Conservation (phyloP, 495 filamentous ascomycete genomes). For the Cercophora sp. region DNA sequence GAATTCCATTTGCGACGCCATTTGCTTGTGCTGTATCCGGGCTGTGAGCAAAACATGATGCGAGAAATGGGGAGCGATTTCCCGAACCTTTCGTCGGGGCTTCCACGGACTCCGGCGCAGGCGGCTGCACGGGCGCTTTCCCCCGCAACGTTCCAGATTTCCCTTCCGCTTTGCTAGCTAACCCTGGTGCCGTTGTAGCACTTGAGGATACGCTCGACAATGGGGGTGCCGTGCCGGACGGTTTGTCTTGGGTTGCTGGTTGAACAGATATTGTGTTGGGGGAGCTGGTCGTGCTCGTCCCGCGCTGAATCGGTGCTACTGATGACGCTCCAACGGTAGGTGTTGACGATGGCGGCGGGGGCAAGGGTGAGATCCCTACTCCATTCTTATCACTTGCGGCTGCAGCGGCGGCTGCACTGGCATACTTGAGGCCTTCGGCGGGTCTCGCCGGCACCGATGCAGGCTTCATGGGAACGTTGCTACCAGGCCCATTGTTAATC, state of each 20-base stretch:
- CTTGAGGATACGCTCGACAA: constrained; percentile 22
- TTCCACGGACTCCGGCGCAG: constrained; percentile 15
- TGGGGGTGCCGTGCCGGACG: constrained; percentile 18
- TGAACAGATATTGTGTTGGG: constrained; percentile 38
- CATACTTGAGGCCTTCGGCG: constrained; percentile 90
- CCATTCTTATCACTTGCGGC: constrained; percentile 93
- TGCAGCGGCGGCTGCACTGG: constrained; percentile 90
- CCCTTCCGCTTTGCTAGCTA: constrained; percentile 19
- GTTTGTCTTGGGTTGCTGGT: constrained; percentile 36
- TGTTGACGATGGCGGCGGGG: constrained; percentile 67
- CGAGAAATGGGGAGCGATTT: neutral
- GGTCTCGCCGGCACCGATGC: constrained; percentile 80
- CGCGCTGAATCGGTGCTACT: constrained; percentile 24
- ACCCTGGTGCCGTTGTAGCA: constrained; percentile 5
- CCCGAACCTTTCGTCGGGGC: constrained; percentile 15
- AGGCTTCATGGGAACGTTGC: constrained; percentile 71
- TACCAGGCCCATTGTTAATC: constrained; percentile 55
- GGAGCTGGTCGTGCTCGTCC: constrained; percentile 43
- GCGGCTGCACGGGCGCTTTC: constrained; percentile 34
- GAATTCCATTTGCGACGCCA: constrained; percentile 49
- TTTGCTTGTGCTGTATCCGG: constrained; percentile 46
- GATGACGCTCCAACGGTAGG: constrained; percentile 42
- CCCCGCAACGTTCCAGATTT: constrained; percentile 32
- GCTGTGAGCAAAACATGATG: constrained; percentile 20
- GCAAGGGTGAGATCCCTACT: constrained; percentile 87